Conservation (phyloP, 768 basidiomycete species). For the Boletus vermiculosoides region DNA sequence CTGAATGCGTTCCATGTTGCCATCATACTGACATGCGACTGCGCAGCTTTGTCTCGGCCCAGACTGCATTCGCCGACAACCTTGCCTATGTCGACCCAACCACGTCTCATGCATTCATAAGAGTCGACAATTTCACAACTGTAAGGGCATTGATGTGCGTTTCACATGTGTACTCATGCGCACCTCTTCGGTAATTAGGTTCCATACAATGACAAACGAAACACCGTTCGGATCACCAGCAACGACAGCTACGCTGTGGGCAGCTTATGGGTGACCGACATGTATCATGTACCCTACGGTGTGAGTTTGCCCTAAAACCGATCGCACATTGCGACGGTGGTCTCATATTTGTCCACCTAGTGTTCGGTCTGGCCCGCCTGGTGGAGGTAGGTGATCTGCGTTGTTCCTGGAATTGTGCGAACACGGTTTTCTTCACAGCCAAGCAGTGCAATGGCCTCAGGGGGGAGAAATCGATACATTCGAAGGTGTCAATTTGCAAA, state of each 20-base stretch:
- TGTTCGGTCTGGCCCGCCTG: slow-evolving; percentile 74
- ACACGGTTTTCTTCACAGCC: slow-evolving; percentile 28
- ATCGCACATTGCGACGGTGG: not conserved
- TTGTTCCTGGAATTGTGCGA: not conserved
- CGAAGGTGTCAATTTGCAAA: slow-evolving; percentile 73
- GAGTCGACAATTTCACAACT: slow-evolving; percentile 66
- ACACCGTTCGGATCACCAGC: slow-evolving; percentile 62
- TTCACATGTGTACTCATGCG: not conserved
- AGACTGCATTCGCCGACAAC: slow-evolving; percentile 43
- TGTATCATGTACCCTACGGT: slow-evolving; percentile 63
- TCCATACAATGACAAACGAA: slow-evolving; percentile 53
- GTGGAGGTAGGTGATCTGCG: slow-evolving; percentile 36
- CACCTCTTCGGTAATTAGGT: slow-evolving; percentile 18
- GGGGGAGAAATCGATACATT: slow-evolving; percentile 80
- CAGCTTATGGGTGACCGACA: slow-evolving; percentile 62
- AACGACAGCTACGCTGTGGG: slow-evolving; percentile 57
- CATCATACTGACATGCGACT: slow-evolving; percentile 6
- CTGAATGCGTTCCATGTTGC: not conserved
- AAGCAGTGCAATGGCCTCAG: slow-evolving; percentile 57
- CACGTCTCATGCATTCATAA: slow-evolving; percentile 73
- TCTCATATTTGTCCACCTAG: slow-evolving; percentile 31
- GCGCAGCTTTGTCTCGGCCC: slow-evolving; percentile 46
- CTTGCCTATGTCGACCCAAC: slow-evolving; percentile 61
- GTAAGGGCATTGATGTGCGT: slow-evolving; percentile 31
- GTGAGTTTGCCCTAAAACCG: slow-evolving; percentile 35